Conservation (phyloP, 2,329 filamentous ascomycete genomes). For the Fusarium nodosum region DNA sequence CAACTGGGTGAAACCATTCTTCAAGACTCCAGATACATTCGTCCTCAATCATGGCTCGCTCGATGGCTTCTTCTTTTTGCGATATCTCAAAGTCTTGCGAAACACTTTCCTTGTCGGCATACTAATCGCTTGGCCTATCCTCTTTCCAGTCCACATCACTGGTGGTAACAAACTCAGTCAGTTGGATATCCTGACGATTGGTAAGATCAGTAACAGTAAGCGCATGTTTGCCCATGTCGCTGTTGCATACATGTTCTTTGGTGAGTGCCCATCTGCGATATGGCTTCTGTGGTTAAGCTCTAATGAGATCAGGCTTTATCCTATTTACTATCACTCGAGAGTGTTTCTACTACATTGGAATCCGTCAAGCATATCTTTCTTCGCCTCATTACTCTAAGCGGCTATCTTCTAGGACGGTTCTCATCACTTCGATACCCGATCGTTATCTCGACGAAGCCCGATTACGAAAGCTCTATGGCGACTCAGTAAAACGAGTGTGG, state of each 20-base stretch:
- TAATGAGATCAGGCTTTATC: conserved; percentile 74
- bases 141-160: conserved; percentile 89
- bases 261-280: conserved; percentile 34
- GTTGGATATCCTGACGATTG: conserved; percentile 83
- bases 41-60: conserved; percentile 91
- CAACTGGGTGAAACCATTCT: conserved; percentile 77
- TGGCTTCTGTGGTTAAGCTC: neutral
- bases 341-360: conserved; percentile 90
- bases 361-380: conserved; percentile 91
- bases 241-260: conserved; percentile 82
- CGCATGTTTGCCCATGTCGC: conserved; percentile 87
- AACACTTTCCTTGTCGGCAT: conserved; percentile 88
- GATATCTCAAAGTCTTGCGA: conserved; percentile 77
- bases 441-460: conserved; percentile 82
- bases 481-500: conserved; percentile 87
- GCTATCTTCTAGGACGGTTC: conserved; percentile 89
- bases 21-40: conserved; percentile 78
- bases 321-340: conserved; percentile 91
- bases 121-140: conserved; percentile 85
- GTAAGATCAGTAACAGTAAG: conserved; percentile 74
- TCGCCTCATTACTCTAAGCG: conserved; percentile 87
- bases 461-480: conserved; percentile 84
- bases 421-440: conserved; percentile 87
- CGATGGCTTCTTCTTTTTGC: conserved; percentile 91
- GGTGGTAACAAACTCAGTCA: conserved; percentile 75